These are phyloP conservation scores for Biscogniauxia marginata DNA, from an alignment of 2,329 filamentous ascomycete genomes.

Conservation along the genomic window DNA sequence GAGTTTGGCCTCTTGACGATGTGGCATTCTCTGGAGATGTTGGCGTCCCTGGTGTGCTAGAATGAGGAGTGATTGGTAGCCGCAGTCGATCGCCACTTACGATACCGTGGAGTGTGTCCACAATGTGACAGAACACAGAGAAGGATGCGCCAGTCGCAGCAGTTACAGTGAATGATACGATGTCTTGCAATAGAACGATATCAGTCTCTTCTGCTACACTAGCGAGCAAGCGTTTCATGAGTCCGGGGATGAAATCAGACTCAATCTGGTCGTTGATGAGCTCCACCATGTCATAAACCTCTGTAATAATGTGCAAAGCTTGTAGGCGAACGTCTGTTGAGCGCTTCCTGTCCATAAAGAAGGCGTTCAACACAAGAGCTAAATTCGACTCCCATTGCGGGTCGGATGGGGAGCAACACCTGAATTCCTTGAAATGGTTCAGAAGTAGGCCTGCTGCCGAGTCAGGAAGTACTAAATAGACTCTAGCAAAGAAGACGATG, in stretches of 20 bases:
- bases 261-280: slow-evolving; percentile 59
- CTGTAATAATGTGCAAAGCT: slow-evolving; percentile 59
- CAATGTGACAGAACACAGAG: slow-evolving; percentile 57
- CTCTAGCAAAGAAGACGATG: slow-evolving; percentile 63
- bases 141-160: slow-evolving; percentile 61
- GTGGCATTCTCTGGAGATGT: slow-evolving; percentile 27
- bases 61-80: slow-evolving; percentile 38
- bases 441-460: slow-evolving; percentile 63
- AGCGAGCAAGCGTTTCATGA: slow-evolving; percentile 61
- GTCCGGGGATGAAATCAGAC: slow-evolving; percentile 53
- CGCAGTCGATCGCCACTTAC: slow-evolving; percentile 48
- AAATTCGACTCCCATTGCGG: slow-evolving; percentile 66
- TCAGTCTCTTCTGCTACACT: slow-evolving; percentile 64
- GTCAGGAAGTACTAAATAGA: slow-evolving; percentile 63
- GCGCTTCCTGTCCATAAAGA: slow-evolving; percentile 61
- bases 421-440: slow-evolving; percentile 65
- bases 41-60: slow-evolving; percentile 20
- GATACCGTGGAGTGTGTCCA: slow-evolving; percentile 51
- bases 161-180: slow-evolving; percentile 63
- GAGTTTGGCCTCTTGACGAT: slow-evolving; percentile 44
- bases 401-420: slow-evolving; percentile 71
- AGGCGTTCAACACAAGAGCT: slow-evolving; percentile 56
- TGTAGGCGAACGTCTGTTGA: slow-evolving; percentile 61
- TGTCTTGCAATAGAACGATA: slow-evolving; percentile 60
- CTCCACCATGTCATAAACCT: slow-evolving; percentile 58